A percentile compares a stretch with the other conserved stretches of the same genome.
These are phyloP conservation scores for Verbascum thapsus DNA, from an alignment of 257 asterid genomes.

Conservation along the genomic window DNA sequence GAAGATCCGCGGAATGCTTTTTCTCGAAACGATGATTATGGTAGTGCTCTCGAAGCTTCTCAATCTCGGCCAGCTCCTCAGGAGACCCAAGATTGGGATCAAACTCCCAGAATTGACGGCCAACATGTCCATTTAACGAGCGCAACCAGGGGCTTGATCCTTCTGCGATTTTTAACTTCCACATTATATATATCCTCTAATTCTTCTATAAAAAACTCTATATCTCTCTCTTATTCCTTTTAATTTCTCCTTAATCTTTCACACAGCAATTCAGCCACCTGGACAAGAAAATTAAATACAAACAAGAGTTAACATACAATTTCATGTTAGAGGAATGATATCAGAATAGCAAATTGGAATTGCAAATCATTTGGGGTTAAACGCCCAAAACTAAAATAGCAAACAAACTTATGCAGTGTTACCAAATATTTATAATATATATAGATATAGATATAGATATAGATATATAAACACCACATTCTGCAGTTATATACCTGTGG, in stretches of 20 bases:
- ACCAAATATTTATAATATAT: too few relatives aligned
- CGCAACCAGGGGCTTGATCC: conserved; percentile 92
- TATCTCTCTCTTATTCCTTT: background rate
- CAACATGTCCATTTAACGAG: conserved; percentile 65
- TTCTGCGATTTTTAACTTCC: conserved; percentile 86
- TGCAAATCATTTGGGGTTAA: background rate
- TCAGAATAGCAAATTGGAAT: background rate
- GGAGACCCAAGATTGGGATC: conserved; percentile 65
- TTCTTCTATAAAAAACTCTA: background rate
- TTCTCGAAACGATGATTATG: conserved; percentile 63
- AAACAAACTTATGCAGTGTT: too few relatives aligned
- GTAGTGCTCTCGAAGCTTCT: conserved; percentile 61
- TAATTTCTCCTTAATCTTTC: background rate
- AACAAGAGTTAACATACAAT: background rate
- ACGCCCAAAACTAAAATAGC: background rate
- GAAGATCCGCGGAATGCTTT: conserved; percentile 84
- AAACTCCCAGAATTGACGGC: conserved; percentile 90
- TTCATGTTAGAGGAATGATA: background rate
- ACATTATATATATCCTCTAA: conserved; percentile 46
- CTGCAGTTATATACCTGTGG: too few relatives aligned
- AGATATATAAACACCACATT: too few relatives aligned
- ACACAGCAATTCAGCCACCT: background rate
- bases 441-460: too few relatives aligned
- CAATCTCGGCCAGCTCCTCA: conserved; percentile 75
- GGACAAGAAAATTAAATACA: conserved; percentile 4